These are phyloP conservation scores for Botrytis medusae DNA, from an alignment of 2,329 filamentous ascomycete species.

Conservation along the genomic window DNA sequence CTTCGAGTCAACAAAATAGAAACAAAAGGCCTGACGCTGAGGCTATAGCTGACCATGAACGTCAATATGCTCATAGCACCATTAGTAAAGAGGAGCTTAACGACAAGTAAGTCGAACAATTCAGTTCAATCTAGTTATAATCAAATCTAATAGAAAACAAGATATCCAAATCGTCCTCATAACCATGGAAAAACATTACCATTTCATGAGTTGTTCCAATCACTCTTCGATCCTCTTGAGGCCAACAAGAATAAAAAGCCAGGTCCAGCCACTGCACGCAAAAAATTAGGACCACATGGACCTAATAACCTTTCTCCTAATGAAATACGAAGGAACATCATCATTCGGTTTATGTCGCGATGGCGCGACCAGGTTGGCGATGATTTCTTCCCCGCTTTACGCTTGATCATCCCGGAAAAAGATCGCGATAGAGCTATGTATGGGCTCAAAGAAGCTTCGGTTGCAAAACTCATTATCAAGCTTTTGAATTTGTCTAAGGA, in stretches of 20 bases:
- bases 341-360: slow-evolving; percentile 79
- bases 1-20: slow-evolving; percentile 17
- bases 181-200: slow-evolving; percentile 78
- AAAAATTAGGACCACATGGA: slow-evolving; percentile 55
- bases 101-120: slow-evolving; percentile 29
- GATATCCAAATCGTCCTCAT: slow-evolving; percentile 77
- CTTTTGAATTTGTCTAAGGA: slow-evolving; percentile 89
- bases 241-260: slow-evolving; percentile 68
- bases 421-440: slow-evolving; percentile 92
- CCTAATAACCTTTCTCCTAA: slow-evolving; percentile 63
- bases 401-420: slow-evolving; percentile 88
- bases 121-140: not conserved
- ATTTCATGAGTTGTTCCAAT: slow-evolving; percentile 76
- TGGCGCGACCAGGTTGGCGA: slow-evolving; percentile 88
- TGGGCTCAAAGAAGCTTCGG: slow-evolving; percentile 86
- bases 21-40: slow-evolving; percentile 29
- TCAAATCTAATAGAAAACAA: slow-evolving; percentile 39
- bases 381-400: slow-evolving; percentile 90
- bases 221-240: slow-evolving; percentile 76
- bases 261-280: slow-evolving; percentile 52
- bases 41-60: slow-evolving; percentile 45
- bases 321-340: slow-evolving; percentile 76
- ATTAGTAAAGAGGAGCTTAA: slow-evolving; percentile 37
- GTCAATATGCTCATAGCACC: slow-evolving; percentile 49
- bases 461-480: slow-evolving; percentile 88